These are phyloP conservation scores for Lactifluus rugatus DNA, from an alignment of 768 basidiomycete genomes.

Conservation along the genomic window DNA sequence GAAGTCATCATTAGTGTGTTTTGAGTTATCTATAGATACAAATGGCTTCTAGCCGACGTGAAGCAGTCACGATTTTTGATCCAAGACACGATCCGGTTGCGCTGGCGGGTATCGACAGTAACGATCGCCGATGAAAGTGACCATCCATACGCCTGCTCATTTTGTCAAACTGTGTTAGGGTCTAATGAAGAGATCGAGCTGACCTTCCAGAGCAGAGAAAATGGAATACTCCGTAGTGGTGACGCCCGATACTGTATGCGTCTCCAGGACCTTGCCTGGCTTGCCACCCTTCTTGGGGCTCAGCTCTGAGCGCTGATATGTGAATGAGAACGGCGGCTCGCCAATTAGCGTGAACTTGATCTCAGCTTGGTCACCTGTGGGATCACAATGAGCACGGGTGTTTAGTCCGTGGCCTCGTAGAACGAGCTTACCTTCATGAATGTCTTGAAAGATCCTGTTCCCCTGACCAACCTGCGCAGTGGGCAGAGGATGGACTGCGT, in stretches of 20 bases:
- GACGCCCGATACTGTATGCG: slow-evolving; percentile 80
- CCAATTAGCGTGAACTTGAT: slow-evolving; percentile 86
- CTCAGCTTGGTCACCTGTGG: slow-evolving; percentile 80
- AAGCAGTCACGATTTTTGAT: slow-evolving; percentile 27
- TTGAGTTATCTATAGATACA: slow-evolving; percentile 17
- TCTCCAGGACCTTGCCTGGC: slow-evolving; percentile 75
- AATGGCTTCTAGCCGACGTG: not conserved
- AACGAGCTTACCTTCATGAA: slow-evolving; percentile 64
- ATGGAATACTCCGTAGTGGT: slow-evolving; percentile 75
- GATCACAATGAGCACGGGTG: not conserved
- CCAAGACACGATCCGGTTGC: slow-evolving; percentile 40
- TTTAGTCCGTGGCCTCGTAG: not conserved
- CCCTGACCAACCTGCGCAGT: slow-evolving; percentile 86
- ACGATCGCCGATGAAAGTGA: slow-evolving; percentile 83
- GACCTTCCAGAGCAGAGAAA: slow-evolving; percentile 85
- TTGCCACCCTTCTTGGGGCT: slow-evolving; percentile 57
- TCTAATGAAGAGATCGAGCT: slow-evolving; percentile 20
- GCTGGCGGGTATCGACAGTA: slow-evolving; percentile 83
- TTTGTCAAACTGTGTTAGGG: not conserved
- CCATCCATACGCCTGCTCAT: slow-evolving; percentile 73
- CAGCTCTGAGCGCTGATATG: slow-evolving; percentile 78
- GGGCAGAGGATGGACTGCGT: slow-evolving; percentile 73
- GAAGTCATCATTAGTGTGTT: slow-evolving; percentile 7
- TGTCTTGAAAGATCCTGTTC: slow-evolving; percentile 68
- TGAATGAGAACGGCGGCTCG: slow-evolving; percentile 93